Evolutionary conservation across 1,284 basidiomycete species (phyloP).

Genomic region (Ustilago loliicola): DNA sequence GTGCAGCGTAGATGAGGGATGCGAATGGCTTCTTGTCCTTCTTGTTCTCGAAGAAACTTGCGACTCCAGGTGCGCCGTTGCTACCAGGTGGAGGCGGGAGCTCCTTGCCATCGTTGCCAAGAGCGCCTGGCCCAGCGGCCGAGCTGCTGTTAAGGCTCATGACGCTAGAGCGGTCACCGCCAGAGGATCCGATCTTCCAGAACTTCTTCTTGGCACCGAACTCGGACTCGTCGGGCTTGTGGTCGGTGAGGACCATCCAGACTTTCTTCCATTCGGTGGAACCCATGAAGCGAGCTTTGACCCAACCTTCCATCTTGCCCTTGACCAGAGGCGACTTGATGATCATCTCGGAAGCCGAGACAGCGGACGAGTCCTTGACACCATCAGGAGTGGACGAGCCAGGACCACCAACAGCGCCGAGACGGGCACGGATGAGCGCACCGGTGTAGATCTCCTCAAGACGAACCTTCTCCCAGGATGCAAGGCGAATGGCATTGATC

Average conservation of each 20-base stretch:
- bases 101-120: constrained; percentile 39
- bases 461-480: constrained; percentile 94
- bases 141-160: constrained; percentile 49
- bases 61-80: constrained; percentile 63
- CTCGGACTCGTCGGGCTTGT: constrained; percentile 55
- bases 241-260: constrained; percentile 81
- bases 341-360: constrained; percentile 31
- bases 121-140: constrained; percentile 34
- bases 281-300: constrained; percentile 88
- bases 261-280: constrained; percentile 95
- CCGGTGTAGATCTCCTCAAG: constrained; percentile 98
- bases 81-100: constrained; percentile 63
- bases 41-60: constrained; percentile 67
- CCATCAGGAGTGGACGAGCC: constrained; percentile 24
- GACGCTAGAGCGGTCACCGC: constrained; percentile 58
- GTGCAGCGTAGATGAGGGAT: constrained; percentile 61
- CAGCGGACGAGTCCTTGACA: constrained; percentile 35
- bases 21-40: constrained; percentile 68
- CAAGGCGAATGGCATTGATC: constrained; percentile 89
- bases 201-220: constrained; percentile 57
- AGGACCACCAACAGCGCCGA: constrained; percentile 70
- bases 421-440: constrained; percentile 77
- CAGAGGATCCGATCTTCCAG: constrained; percentile 51
- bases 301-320: constrained; percentile 91
- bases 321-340: constrained; percentile 71